Conservation (phyloP, 1,284 basidiomycete species). For the Fistulina hepatica region DNA sequence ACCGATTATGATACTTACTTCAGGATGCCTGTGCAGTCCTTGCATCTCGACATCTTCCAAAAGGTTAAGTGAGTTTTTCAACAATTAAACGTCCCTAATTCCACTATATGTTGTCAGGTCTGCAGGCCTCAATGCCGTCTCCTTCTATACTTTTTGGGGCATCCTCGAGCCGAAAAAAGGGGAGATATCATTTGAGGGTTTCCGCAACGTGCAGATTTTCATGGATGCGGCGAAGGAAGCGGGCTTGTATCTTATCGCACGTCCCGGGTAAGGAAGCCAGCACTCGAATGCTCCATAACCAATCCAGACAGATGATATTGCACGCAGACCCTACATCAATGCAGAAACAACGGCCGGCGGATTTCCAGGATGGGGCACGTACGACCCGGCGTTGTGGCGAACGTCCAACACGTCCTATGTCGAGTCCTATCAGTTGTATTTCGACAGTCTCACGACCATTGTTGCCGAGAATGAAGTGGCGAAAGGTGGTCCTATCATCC, state of each 20-base stretch:
- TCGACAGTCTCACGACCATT: constrained; percentile 15
- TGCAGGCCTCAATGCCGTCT: constrained; percentile 19
- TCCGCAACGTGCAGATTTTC: constrained; percentile 19
- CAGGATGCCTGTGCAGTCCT: constrained; percentile 26
- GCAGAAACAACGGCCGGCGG: constrained; percentile 44
- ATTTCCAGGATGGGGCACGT: constrained; percentile 40
- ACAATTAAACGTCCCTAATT: neutral
- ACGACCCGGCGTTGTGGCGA: constrained; percentile 37
- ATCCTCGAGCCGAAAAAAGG: constrained; percentile 19
- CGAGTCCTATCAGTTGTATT: constrained; percentile 31
- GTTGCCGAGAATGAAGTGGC: constrained; percentile 41
- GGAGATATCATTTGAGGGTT: constrained; percentile 17
- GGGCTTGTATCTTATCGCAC: constrained; percentile 18
- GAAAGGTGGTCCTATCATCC: constrained; percentile 40
- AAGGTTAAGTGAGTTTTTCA: constrained; percentile 31
- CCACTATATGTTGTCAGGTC: constrained; percentile 6
- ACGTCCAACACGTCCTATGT: constrained; percentile 33
- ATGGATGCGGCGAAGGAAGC: constrained; percentile 21
- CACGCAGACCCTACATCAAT: constrained; percentile 38
- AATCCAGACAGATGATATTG: neutral
- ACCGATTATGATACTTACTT: neutral
- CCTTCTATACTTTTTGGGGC: constrained; percentile 20
- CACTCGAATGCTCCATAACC: neutral
- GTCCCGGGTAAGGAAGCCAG: constrained; percentile 16
- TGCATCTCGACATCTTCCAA: constrained; percentile 47